Percentiles rank a stretch among this genome's conserved stretches.
phyloP scores from a whole-genome alignment of 225 moss, liverwort and hornwort species.

The Pseudoscleropodium purum region DNA sequence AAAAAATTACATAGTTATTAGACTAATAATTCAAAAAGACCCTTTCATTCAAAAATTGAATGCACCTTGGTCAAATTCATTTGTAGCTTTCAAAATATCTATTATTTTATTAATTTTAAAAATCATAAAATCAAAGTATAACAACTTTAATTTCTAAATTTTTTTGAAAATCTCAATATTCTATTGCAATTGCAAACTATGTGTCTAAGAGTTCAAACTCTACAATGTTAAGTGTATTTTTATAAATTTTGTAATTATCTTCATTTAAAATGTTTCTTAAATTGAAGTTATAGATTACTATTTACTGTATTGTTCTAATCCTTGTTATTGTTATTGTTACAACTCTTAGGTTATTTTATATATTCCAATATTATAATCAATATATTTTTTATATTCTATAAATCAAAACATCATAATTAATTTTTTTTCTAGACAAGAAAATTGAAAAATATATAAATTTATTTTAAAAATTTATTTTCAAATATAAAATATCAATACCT shows the following conservation, averaged over 20 bases:
- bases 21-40: neutral
- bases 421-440: neutral
- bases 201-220: neutral
- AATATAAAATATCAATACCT: neutral
- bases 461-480: neutral
- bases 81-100: neutral
- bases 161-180: neutral
- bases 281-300: neutral
- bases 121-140: neutral
- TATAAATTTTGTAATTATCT: neutral
- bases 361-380: neutral
- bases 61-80: neutral
- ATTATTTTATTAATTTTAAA: neutral
- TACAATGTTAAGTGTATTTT: too few relatives aligned
- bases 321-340: fast-evolving
- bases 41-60: neutral
- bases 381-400: neutral
- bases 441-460: neutral
- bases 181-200: neutral
- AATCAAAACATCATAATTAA: neutral
- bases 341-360: fast-evolving
- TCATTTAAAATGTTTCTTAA: neutral
- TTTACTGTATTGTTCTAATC: neutral
- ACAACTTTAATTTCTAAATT: neutral
- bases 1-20: neutral